Percentiles rank a stretch among this genome's conserved stretches.
phyloP scores from a whole-genome alignment of 805 yeast genomes.

The Suhomyces faveliae region DNA sequence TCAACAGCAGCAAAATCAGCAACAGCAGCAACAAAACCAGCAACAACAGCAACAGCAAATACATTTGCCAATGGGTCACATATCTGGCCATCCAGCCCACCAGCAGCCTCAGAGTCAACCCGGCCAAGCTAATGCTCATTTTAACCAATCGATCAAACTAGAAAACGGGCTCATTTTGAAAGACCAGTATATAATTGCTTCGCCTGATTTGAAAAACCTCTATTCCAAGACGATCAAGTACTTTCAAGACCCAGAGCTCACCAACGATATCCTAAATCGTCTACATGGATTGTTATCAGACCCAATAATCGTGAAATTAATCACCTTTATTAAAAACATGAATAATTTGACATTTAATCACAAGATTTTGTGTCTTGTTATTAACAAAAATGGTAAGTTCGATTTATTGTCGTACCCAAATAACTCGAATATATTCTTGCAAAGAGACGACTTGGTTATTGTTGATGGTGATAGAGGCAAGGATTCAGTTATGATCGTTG shows the following conservation, averaged over 20 bases:
- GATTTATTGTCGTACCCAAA: constrained; percentile 69
- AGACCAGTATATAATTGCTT: constrained; percentile 57
- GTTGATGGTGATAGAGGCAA: constrained; percentile 86
- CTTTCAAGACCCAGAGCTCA: constrained; percentile 41
- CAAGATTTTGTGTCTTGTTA: constrained; percentile 46
- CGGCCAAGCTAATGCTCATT: constrained; percentile 1
- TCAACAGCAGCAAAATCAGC: constrained; percentile 8
- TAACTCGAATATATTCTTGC: constrained; percentile 58
- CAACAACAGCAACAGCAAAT: constrained; percentile 5
- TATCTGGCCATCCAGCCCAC: neutral
- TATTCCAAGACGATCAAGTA: constrained; percentile 52
- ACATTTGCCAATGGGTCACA: neutral
- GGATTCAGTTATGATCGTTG: constrained; percentile 70
- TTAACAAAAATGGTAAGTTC: constrained; percentile 62
- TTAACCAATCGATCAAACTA: constrained; percentile 33
- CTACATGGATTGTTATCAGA: constrained; percentile 26
- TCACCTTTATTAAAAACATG: constrained; percentile 38
- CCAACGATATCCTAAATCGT: constrained; percentile 24
- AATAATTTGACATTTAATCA: constrained; percentile 42
- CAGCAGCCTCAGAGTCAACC: constrained; percentile 4
- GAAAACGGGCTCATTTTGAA: constrained; percentile 64
- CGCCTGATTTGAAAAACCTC: constrained; percentile 51
- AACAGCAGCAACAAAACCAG: constrained; percentile 6
- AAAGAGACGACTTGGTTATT: constrained; percentile 64
- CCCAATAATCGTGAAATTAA: constrained; percentile 30